Evolutionary conservation across 257 asterid genomes (phyloP).

Genomic region (Lycium ferocissimum): DNA sequence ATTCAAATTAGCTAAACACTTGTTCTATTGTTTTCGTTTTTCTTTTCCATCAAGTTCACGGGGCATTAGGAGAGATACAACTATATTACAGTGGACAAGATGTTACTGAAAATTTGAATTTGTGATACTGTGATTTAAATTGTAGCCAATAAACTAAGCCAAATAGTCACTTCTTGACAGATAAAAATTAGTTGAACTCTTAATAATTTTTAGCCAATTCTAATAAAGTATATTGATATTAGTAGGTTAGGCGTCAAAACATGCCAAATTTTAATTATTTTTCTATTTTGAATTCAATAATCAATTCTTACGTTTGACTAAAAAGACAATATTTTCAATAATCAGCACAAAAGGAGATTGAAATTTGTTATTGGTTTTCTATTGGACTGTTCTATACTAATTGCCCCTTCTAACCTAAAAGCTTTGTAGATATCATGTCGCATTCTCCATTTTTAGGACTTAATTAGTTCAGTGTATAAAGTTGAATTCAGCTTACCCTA

Average conservation of each 20-base stretch:
- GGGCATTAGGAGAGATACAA: too few relatives aligned
- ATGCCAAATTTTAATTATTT: not conserved
- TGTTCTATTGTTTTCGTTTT: too few relatives aligned
- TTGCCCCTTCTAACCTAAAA: not conserved
- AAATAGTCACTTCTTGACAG: too few relatives aligned
- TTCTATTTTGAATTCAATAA: not conserved
- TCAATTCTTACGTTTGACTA: not conserved
- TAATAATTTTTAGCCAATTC: not conserved
- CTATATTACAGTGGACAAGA: too few relatives aligned
- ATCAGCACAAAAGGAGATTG: not conserved
- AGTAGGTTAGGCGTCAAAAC: not conserved
- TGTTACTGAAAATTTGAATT: too few relatives aligned
- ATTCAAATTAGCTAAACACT: too few relatives aligned
- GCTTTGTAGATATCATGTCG: not conserved
- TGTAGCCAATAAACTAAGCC: not conserved
- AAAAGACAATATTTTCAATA: too few relatives aligned
- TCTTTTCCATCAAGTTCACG: too few relatives aligned
- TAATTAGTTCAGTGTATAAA: not conserved
- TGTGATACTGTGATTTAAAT: not conserved
- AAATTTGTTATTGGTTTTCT: not conserved
- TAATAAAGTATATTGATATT: too few relatives aligned
- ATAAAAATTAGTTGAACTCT: not conserved
- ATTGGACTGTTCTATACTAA: not conserved
- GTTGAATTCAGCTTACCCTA: slow-evolving; percentile 47
- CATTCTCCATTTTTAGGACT: not conserved